A percentile compares a stretch with the other conserved stretches of the same genome.
Conservation (phyloP, 768 basidiomycete species). For the Galerina sulciceps region DNA sequence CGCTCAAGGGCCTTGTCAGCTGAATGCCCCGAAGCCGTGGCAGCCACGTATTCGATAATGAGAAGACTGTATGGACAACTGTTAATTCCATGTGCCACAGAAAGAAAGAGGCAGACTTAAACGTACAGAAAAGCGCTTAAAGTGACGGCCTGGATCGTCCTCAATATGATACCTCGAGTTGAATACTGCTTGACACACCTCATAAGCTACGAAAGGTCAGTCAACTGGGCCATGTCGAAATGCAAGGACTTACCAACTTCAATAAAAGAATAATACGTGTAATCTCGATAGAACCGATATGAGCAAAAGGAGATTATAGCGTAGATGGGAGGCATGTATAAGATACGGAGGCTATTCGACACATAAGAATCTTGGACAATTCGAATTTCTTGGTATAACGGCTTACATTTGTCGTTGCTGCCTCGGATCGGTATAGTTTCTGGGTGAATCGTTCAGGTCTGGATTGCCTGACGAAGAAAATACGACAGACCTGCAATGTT, state of each 20-base stretch:
- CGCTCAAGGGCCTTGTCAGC: conserved; percentile 71
- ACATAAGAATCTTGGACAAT: not conserved
- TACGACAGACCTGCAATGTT: conserved; percentile 63
- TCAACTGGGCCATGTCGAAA: not conserved
- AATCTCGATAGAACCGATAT: conserved; percentile 81
- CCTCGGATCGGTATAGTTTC: conserved; percentile 69
- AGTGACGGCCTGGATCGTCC: conserved; percentile 63
- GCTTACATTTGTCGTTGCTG: conserved; percentile 85
- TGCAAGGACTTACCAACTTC: conserved; percentile 38
- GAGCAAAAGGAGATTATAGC: conserved; percentile 85
- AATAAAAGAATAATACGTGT: conserved; percentile 56
- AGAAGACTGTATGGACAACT: conserved; percentile 53
- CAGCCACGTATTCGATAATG: conserved; percentile 84
- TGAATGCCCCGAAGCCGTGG: conserved; percentile 62
- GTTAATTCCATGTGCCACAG: not conserved
- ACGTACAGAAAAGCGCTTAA: conserved; percentile 86
- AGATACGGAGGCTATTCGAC: conserved; percentile 62
- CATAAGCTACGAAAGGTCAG: conserved; percentile 54
- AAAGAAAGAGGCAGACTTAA: not conserved
- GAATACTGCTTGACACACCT: conserved; percentile 44
- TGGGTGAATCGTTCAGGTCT: conserved; percentile 29
- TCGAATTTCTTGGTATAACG: not conserved
- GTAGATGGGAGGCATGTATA: conserved; percentile 86
- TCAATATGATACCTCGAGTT: not conserved
- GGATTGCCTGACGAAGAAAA: conserved; percentile 3